A percentile compares a stretch with the other conserved stretches of the same genome.
Evolutionary conservation across 345 rosid genomes (phyloP).

Genomic region (Corchorus capsularis): DNA sequence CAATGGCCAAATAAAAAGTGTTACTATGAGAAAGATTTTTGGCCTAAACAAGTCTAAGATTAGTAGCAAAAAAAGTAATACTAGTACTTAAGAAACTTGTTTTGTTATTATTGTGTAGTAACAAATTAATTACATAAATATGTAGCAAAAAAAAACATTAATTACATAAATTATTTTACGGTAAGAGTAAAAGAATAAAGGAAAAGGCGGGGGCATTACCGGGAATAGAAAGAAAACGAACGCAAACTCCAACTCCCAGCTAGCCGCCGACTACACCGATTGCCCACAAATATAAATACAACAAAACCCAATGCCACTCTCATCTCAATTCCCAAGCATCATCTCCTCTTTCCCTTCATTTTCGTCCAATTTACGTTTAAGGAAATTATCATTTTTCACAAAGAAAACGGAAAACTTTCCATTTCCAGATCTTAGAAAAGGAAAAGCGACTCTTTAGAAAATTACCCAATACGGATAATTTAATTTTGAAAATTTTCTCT

Average conservation of each 20-base stretch:
- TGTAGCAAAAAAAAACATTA: no score
- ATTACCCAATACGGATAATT: neutral
- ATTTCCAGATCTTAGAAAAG: neutral
- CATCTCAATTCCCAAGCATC: neutral
- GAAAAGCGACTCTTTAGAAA: neutral
- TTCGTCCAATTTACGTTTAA: neutral
- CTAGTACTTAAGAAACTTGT: no score
- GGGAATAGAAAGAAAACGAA: neutral
- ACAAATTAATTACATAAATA: no score
- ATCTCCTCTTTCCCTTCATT: neutral
- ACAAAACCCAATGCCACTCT: neutral
- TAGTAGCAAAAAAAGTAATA: no score
- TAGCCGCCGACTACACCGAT: slow-evolving; percentile 28
- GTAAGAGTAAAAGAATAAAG: neutral
- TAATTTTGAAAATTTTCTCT: no score
- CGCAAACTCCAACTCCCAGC: no score
- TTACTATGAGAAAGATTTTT: no score
- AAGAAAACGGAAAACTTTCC: neutral
- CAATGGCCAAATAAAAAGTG: no score
- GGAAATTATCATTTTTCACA: no score
- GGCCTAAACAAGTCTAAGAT: no score
- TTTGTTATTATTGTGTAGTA: no score
- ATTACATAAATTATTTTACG: no score
- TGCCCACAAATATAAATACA: neutral
- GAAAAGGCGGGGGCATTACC: neutral